Conservation (phyloP, 169 alveolate species). For the Plasmodium cynomolgi region DNA sequence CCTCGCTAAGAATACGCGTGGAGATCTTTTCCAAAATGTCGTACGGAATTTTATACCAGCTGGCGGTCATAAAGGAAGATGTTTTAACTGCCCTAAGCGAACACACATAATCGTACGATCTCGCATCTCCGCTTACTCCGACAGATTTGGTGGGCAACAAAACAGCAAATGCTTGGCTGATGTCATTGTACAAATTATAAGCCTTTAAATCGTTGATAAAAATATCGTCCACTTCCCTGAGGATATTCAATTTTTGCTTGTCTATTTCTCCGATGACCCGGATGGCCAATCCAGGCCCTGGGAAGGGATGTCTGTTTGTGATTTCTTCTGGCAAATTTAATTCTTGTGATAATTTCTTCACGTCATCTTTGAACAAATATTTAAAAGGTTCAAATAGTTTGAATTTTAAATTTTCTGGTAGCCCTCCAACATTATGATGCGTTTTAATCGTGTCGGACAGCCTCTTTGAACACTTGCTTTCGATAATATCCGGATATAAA, state of each 20-base stretch:
- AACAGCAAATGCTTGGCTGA: constrained; percentile 82
- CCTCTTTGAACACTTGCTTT: constrained; percentile 79
- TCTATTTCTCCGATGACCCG: constrained; percentile 81
- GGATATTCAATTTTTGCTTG: constrained; percentile 81
- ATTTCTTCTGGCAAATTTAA: constrained; percentile 79
- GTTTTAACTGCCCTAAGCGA: constrained; percentile 81
- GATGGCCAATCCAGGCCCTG: constrained; percentile 87
- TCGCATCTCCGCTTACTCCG: constrained; percentile 79
- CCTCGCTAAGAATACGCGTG: constrained; percentile 78
- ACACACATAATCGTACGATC: constrained; percentile 79
- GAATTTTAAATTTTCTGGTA: constrained; percentile 81
- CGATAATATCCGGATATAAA: constrained; percentile 84
- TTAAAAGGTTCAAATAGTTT: constrained; percentile 85
- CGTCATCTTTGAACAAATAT: constrained; percentile 84
- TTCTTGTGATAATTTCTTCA: constrained; percentile 78
- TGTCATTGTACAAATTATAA: constrained; percentile 75
- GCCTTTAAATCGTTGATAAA: constrained; percentile 78
- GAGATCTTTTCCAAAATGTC: constrained; percentile 82
- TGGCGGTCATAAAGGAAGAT: constrained; percentile 82
- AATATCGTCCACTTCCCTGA: constrained; percentile 82
- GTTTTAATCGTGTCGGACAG: constrained; percentile 81
- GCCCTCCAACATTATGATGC: constrained; percentile 87
- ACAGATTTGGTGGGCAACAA: constrained; percentile 81
- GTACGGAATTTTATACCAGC: constrained; percentile 77
- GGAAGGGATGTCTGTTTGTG: constrained; percentile 85